Base-by-base conservation (phyloP, 2,329 filamentous ascomycete genomes). In the Aspergillus sp. region DNA sequence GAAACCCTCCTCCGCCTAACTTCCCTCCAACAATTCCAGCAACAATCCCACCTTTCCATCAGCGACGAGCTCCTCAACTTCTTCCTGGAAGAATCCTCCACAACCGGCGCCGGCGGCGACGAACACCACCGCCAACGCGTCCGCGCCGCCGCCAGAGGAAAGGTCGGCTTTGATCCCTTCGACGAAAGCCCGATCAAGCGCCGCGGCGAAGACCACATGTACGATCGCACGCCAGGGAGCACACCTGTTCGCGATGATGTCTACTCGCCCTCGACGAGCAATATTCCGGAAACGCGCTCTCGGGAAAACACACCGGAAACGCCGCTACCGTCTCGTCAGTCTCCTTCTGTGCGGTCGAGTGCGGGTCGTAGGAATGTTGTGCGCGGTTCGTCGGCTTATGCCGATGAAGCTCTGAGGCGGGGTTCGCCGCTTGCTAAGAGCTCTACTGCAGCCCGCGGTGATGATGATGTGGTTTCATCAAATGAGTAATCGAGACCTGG, bases 21-120 rank as follows among this genome's bases (percentile, higher is more conserved):
- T 4, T 85, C 86, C 14, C 73, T 94, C 10, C 88, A 94, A 53
- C 86, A 94, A 63, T 93, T 91, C 57, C 83, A 93, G 53, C 88
- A 95, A 66, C 74, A 77, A 25, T 86, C 84, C 0, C 86, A 94
- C 49, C 72, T 94, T n/a, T 75, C 85, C 5, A 91, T 93, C 40
- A 83, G 83, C 1, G 88, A 95, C 53, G 84, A 94, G 47, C 75
- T 94, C 2, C 68, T 94, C 25, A 86, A 81, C 32, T 93, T 93
- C 63, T 95, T 94, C 62, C 68, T 95, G 6, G 72, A 75, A 40
- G 78, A 82, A 47, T 74, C 71, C 8, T 74, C 74, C 19, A 77
- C 75, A 2, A 80, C 78, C 1, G 79, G 78, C 16, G 74, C 76
- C 1, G 78, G 77, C 3, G 68, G 69, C 4, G 74, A 82, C 43